Base-by-base conservation (phyloP, 2,329 filamentous ascomycete species). In the Cercospora sesami region DNA sequence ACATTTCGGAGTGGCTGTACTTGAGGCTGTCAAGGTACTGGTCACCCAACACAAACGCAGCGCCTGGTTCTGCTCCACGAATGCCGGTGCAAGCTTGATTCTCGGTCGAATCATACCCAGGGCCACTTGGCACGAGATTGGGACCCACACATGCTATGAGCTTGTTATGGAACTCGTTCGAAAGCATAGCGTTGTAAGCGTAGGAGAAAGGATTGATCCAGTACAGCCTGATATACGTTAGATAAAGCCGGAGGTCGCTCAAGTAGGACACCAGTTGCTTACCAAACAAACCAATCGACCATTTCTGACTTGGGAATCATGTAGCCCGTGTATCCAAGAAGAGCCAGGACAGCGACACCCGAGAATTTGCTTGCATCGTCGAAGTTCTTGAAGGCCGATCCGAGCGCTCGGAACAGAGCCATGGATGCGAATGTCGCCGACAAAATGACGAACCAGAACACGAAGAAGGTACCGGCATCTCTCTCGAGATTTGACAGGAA, bases 191-290 rank as follows among this genome's bases (percentile, higher is more conserved):
- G n/a, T 65, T 51, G 66, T 92, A 93, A 0, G 83, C 88, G 67
- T 92, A 92, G 0, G 90, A 86, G 3, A 93, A 80, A 0, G 90
- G 90, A 70, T 82, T 82, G 69, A 82, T 77, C 77, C 80, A 82
- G 8, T 76, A 68, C 12, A 81, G 51, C 36, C 36, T 42, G 16
- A 42, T 8, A 42, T 7, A 42, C 36, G 16, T 42, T 2, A 42
- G 36, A n/a, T 8, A 4, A 42, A 42, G 36, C 36, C 7, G 0
- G 1, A 42, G 3, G 3, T 2, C 7, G 3, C 36, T 42, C 16
- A 4, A n/a, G 16, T n/a, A 42, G 36, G 16, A 1, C n/a, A n/a
- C 8, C 36, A 42, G 3, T 42, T 42, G 36, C 36, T 42, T 42
- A 42, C 68, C 69, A 69, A 1, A 33, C 30, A 42, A 70, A 66